Base-by-base conservation (phyloP, 1,284 basidiomycete species). In the Mycena citricolor region DNA sequence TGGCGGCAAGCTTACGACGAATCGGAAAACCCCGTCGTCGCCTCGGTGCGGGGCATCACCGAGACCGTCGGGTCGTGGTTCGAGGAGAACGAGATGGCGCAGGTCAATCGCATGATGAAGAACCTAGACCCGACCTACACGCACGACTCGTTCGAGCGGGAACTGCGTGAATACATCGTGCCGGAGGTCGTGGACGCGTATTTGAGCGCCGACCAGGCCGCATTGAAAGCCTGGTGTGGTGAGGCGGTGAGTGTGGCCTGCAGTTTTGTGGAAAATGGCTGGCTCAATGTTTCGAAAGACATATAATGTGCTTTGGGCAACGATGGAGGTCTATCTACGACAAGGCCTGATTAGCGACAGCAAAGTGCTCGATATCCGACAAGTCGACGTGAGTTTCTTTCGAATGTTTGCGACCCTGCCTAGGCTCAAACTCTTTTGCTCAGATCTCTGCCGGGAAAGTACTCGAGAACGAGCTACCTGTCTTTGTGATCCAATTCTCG, bases 171-270 rank as follows among this genome's bases (percentile, higher is more conserved):
- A 67, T 99, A 98, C 62, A 95, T 99, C 51, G 81, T 99, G 2
- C 97, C 97, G 0, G 97, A 99, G 63, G 81, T 99, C 5, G 91
- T 99, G 7, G 97, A 99, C 62, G 93, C 94, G 16, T 98, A 97
- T 64, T 68, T 98, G 54, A 85, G 79, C 41, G 94, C 91, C 8
- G 94, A 97, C 60, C 78, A 85, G 57, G 88, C 93, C 60, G 73
- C 87, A 5, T 70, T 99, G 55, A 81, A 81, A 60, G 81, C 81
- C 57, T 99, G 97, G 97, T 97, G 94, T 64, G 83, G 90, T 24
- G 97, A 99, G 69, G 97, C 92, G 42, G 92, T 94, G 58, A 62
- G 90, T 73, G 11, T 35, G 24, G 16, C 16, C 20, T 7, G 44
- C 49, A 36, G 19, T 40, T 31, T n/a, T 11, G 17, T 39, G 22